Evolutionary conservation across 2,329 filamentous ascomycete species (phyloP).

Genomic region (Botrytis paeoniae): DNA sequence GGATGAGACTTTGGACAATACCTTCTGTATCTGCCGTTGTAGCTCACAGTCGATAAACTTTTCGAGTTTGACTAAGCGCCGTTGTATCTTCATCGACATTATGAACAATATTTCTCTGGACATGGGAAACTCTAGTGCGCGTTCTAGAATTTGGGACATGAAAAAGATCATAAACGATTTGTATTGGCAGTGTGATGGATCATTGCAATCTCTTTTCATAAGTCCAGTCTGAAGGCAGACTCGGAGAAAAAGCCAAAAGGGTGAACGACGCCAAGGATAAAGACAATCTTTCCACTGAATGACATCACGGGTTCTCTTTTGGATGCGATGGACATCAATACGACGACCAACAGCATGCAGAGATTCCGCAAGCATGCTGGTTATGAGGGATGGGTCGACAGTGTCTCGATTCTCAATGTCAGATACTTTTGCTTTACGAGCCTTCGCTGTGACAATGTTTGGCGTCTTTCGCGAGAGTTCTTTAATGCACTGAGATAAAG

Average conservation of each 20-base stretch:
- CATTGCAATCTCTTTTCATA: not conserved
- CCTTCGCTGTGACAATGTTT: slow-evolving; percentile 13
- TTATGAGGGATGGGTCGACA: slow-evolving; percentile 49
- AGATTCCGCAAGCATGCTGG: slow-evolving; percentile 48
- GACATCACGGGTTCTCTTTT: slow-evolving; percentile 54
- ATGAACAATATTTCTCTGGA: slow-evolving; percentile 38
- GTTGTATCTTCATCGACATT: slow-evolving; percentile 47
- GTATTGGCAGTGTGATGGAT: slow-evolving; percentile 39
- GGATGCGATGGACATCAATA: slow-evolving; percentile 37
- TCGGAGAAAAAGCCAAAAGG: slow-evolving; percentile 54
- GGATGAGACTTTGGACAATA: not conserved
- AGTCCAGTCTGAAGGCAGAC: slow-evolving; percentile 45
- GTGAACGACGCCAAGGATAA: slow-evolving; percentile 50
- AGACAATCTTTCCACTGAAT: slow-evolving; percentile 43
- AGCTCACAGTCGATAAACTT: not conserved
- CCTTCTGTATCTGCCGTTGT: not conserved
- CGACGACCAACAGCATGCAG: slow-evolving; percentile 42
- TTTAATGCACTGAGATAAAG: slow-evolving; percentile 23
- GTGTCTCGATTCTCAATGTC: slow-evolving; percentile 50
- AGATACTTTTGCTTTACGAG: slow-evolving; percentile 34
- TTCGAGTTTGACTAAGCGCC: slow-evolving; percentile 44
- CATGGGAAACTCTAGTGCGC: slow-evolving; percentile 23
- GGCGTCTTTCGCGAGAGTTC: slow-evolving; percentile 20
- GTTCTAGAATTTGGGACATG: slow-evolving; percentile 41
- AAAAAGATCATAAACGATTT: slow-evolving; percentile 52